Percentiles rank a stretch among this genome's conserved stretches.
Conservation (phyloP, 805 yeast genomes). For the Kodamaea kaohsiungensis region DNA sequence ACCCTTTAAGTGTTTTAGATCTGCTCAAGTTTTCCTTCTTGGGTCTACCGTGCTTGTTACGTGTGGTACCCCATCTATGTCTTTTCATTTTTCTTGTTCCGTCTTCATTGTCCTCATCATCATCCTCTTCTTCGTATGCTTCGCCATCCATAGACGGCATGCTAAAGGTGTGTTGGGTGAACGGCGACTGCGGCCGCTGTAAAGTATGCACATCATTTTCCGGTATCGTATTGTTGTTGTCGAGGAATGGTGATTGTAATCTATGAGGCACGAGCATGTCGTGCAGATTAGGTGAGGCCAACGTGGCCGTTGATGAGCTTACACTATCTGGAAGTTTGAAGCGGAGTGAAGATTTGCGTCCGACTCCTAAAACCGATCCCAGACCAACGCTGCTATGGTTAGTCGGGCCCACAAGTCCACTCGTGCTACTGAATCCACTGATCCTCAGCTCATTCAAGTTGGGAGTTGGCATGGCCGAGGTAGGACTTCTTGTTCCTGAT, state of each 20-base stretch:
- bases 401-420: neutral
- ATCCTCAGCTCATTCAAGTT: conserved; percentile 18
- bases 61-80: conserved; percentile 89
- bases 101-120: conserved; percentile 18
- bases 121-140: conserved; percentile 19
- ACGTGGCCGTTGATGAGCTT: conserved; percentile 5
- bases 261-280: conserved; percentile 9
- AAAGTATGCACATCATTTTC: conserved; percentile 27
- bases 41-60: conserved; percentile 72
- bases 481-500: neutral
- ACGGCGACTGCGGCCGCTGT: conserved; percentile 28
- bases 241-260: conserved; percentile 32
- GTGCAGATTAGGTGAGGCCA: conserved; percentile 13
- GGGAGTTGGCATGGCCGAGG: conserved; percentile 25
- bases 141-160: conserved; percentile 9
- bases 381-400: neutral
- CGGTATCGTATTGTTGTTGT: conserved; percentile 19
- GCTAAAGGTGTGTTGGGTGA: conserved; percentile 18
- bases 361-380: conserved; percentile 7
- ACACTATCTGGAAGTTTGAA: conserved; percentile 28
- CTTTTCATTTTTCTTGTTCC: conserved; percentile 63
- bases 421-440: conserved; percentile 5
- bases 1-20: conserved; percentile 57
- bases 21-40: conserved; percentile 47
- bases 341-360: conserved; percentile 28